These are phyloP conservation scores for Arctostaphylos glauca DNA, from an alignment of 148 eudicot species.

Conservation along the genomic window DNA sequence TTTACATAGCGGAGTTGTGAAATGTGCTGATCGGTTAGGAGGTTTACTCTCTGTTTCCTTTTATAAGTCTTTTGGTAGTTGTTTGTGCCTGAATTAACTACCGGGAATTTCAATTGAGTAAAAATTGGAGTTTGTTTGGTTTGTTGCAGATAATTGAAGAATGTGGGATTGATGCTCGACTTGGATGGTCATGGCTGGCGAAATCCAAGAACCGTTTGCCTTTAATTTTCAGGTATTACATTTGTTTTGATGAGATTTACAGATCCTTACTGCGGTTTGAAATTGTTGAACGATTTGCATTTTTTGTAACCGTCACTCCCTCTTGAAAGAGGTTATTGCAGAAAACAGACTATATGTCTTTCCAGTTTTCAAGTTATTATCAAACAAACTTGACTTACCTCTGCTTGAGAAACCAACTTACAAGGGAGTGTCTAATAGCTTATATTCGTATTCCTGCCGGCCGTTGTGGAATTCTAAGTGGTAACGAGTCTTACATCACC, in stretches of 20 bases:
- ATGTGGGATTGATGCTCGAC: slow-evolving; percentile 12
- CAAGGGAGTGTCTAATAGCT: too few species aligned
- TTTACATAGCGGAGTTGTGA: background rate
- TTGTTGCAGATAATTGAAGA: slow-evolving; percentile 9
- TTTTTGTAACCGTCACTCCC: background rate
- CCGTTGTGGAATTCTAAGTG: too few species aligned
- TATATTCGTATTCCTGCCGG: too few species aligned
- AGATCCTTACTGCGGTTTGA: background rate
- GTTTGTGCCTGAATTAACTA: background rate
- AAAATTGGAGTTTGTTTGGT: background rate
- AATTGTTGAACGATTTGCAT: background rate
- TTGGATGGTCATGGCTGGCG: slow-evolving; percentile 45
- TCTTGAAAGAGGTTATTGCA: background rate
- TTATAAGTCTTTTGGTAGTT: background rate
- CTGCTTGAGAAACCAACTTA: background rate
- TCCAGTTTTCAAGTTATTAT: background rate
- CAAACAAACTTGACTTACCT: background rate
- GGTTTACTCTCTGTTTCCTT: background rate
- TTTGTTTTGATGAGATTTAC: background rate
- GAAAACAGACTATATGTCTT: background rate
- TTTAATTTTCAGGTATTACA: slow-evolving; percentile 46
- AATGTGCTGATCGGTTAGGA: background rate
- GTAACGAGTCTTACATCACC: too few species aligned
- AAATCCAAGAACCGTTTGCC: slow-evolving; percentile 46
- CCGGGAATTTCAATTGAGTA: background rate